Conservation (phyloP, 148 eudicot species). For the Tetragonia tetragonoides region DNA sequence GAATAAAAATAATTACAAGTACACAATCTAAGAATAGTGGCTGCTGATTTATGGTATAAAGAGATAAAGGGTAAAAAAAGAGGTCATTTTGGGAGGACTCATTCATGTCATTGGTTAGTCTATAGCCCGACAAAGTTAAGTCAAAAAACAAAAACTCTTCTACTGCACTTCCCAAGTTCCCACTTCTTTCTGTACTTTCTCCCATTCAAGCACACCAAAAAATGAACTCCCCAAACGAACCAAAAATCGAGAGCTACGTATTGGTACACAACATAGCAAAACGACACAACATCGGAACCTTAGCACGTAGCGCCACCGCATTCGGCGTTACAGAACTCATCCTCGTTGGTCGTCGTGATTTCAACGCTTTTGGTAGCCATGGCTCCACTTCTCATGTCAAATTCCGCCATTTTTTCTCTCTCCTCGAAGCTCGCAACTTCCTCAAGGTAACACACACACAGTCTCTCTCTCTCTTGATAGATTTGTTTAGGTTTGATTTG, state of each 20-base stretch:
- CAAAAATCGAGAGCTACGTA: slow-evolving; percentile 59
- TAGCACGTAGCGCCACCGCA: slow-evolving; percentile 92
- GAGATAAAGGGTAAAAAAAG: too few relatives aligned
- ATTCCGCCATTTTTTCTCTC: slow-evolving; percentile 87
- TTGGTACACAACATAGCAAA: slow-evolving; percentile 96
- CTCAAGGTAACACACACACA: slow-evolving; percentile 49
- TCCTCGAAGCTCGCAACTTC: slow-evolving; percentile 63
- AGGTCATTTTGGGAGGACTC: too few relatives aligned
- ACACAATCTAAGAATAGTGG: too few relatives aligned
- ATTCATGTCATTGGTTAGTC: too few relatives aligned
- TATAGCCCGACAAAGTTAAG: too few relatives aligned
- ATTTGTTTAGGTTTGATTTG: neutral
- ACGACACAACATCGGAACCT: slow-evolving; percentile 92
- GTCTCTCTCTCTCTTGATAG: too few relatives aligned
- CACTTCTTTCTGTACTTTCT: too few relatives aligned
- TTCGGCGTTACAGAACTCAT: slow-evolving; percentile 91
- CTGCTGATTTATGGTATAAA: too few relatives aligned
- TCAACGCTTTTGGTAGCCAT: slow-evolving; percentile 94
- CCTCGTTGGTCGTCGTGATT: slow-evolving; percentile 88
- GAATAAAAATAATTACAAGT: too few relatives aligned
- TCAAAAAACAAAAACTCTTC: too few relatives aligned
- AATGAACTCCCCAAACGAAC: neutral
- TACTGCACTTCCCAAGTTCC: too few relatives aligned
- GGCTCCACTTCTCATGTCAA: slow-evolving; percentile 83
- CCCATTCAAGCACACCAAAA: too few relatives aligned